These are phyloP conservation scores for Haberlea rhodopensis DNA, from an alignment of 257 asterid species.

Conservation along the genomic window DNA sequence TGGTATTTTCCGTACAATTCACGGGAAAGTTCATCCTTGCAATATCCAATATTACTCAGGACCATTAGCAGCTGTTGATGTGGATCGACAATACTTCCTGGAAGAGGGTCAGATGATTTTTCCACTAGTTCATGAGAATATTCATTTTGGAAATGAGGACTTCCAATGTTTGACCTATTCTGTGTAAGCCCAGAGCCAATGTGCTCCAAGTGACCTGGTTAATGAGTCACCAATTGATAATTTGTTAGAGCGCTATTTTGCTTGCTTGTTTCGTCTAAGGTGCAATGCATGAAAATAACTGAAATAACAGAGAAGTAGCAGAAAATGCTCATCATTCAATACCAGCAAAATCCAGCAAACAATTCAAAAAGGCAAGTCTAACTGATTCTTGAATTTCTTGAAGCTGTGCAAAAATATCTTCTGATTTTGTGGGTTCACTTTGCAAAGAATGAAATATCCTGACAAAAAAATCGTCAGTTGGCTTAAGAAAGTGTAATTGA, in stretches of 20 bases:
- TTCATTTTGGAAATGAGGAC: constrained; percentile 59
- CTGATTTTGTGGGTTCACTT: constrained; percentile 73
- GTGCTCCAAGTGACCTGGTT: constrained; percentile 75
- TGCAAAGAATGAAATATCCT: constrained; percentile 82
- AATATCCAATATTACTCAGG: constrained; percentile 91
- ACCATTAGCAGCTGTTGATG: constrained; percentile 89
- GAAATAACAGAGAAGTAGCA: constrained; percentile 19
- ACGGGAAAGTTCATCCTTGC: constrained; percentile 87
- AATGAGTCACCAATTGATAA: constrained; percentile 25
- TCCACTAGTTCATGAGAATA: constrained; percentile 51
- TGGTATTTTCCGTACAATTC: constrained; percentile 70
- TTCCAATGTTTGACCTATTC: constrained; percentile 49
- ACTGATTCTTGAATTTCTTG: constrained; percentile 91
- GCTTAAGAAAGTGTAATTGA: constrained; percentile 20
- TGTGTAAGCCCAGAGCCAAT: constrained; percentile 62
- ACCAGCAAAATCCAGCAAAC: constrained; percentile 90
- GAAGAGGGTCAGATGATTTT: constrained; percentile 58
- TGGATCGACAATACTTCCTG: constrained; percentile 77
- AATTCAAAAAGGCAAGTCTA: constrained; percentile 82
- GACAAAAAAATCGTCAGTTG: constrained; percentile 30
- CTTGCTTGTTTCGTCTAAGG: constrained; percentile 7
- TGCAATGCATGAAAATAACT: constrained; percentile 4
- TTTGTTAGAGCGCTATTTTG: constrained; percentile 23
- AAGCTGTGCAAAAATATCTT: constrained; percentile 68
- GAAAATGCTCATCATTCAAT: constrained; percentile 24